Evolutionary conservation across 768 basidiomycete species (phyloP), one percentile per base, ranked within the genome.

Genomic region (Albatrellus ellisii): DNA sequence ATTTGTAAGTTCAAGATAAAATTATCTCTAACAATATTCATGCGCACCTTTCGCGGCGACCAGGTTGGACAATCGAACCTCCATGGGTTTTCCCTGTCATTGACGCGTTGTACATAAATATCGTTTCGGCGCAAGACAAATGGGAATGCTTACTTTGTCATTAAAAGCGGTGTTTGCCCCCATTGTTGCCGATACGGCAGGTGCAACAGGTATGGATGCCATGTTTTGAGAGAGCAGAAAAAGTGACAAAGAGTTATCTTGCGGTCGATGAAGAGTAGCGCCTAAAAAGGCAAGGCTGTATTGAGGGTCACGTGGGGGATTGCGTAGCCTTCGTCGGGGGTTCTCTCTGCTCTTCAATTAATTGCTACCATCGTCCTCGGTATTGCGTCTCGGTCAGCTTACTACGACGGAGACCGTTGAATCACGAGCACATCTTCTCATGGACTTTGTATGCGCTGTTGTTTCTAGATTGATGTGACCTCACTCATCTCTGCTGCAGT

Each of bases 51-150:
- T 98, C 20, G 94, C 94, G 32, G 94, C 94, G 47, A 92, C 81
- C 86, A 99, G 79, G 61, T 98, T 99, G 39, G 90, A 94, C 63
- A 92, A 65, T 50, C 94, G 81, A 50, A 98, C 79, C 63, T 99
- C 94, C 82, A 92, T 97, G 14, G 92, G 91, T 64, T 99, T 98
- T 48, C 90, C 87, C 88, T 95, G 51, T 20, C 51, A 38, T 49
- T 39, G 26, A 59, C 58, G 56, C 54, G 47, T 48, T 36, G 60
- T 11, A 63, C 54, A 52, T 49, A 39, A 39, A 42, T 37, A 39
- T 21, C 43, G 32, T 27, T 26, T 38, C n/a, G 37, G 36, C 21
- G 18, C 20, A 42, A 44, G 26, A 27, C 15, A 10, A 3, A 4
- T 27, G 15, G 15, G 10, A 2, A 4, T 28, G 14, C 54, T 28